Evolutionary conservation across 2,329 filamentous ascomycete species (phyloP), one percentile per base, ranked within the genome.

Genomic region (Fusarium decemcellulare): DNA sequence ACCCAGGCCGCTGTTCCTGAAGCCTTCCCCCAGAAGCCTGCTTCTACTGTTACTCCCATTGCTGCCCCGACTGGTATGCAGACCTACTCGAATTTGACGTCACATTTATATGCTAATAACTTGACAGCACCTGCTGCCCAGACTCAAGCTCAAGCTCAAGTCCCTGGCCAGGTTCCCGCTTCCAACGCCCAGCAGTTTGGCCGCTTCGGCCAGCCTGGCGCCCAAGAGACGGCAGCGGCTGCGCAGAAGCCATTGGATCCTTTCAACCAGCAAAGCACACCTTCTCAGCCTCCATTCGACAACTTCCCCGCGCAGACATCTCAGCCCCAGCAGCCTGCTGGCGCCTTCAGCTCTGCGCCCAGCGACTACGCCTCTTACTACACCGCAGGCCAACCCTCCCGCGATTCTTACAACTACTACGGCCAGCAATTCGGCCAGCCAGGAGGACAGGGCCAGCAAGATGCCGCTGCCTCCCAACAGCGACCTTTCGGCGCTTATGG

Each of bases 351-450:
- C 73, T 93, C 93, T 56, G 92, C 91, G 18, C 91, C 91, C 14
- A 89, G 86, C 78, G 94, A 97, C 71, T 97, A 93, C 81, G 92
- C 92, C 18, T 91, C 92, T 7, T 97, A 97, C 83, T 97, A 97
- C 80, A 93, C 92, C 5, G 88, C 91, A 37, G 93, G 94, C 69
- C 90, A 85, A 71, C 90, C 89, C 72, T 85, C 89, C 72, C 91
- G 93, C 70, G 91, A 91, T 76, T 87, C 90, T 1, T 97, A 96
- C 83, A 92, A 94, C 79, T 94, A 96, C 78, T 94, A 97, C 77
- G 86, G 85, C 58, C 85, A 89, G 69, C 85, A 88, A 51, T 88
- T 87, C 76, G 82, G 82, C 53, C 86, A 87, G 71, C 86, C 88
- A 71, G 83, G 87, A 71, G 84, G 81, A 63, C 90, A 91, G 76